Conservation (phyloP, 306 rosid genomes). For the Prunus davidiana region DNA sequence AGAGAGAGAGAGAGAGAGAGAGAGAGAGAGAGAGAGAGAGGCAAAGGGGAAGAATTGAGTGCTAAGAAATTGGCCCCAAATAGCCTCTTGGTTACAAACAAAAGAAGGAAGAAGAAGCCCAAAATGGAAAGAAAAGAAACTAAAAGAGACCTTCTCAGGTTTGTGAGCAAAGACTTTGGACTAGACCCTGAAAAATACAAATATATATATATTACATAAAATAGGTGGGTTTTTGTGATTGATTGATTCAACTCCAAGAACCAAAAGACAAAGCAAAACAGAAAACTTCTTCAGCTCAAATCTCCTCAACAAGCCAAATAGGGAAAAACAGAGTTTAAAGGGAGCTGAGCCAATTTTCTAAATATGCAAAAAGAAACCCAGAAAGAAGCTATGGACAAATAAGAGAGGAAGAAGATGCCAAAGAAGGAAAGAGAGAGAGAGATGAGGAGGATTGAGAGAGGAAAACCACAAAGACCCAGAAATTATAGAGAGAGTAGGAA, state of each 20-base stretch:
- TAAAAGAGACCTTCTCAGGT: neutral
- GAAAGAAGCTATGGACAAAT: conserved; percentile 3
- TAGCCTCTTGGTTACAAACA: neutral
- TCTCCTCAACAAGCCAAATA: neutral
- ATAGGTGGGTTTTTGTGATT: conserved; percentile 2
- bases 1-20: neutral
- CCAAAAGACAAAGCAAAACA: neutral
- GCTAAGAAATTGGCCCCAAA: conserved; percentile 11
- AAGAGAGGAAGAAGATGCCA: neutral
- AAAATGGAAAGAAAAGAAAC: conserved; percentile 1
- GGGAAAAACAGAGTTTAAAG: neutral
- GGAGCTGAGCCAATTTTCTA: neutral
- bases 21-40: neutral
- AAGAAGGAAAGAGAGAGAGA: neutral
- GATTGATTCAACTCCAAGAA: neutral
- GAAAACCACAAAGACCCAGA: conserved; percentile 1
- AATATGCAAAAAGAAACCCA: neutral
- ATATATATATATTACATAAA: neutral
- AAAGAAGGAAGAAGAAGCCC: neutral
- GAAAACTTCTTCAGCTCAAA: neutral
- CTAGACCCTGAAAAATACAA: neutral
- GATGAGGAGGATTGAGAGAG: too few relatives aligned
- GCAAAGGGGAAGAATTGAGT: neutral
- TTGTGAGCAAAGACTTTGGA: neutral
- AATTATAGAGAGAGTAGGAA: neutral